Evolutionary conservation across 352 stramenopile species (phyloP).

Genomic region (Phytophthora pisi): DNA sequence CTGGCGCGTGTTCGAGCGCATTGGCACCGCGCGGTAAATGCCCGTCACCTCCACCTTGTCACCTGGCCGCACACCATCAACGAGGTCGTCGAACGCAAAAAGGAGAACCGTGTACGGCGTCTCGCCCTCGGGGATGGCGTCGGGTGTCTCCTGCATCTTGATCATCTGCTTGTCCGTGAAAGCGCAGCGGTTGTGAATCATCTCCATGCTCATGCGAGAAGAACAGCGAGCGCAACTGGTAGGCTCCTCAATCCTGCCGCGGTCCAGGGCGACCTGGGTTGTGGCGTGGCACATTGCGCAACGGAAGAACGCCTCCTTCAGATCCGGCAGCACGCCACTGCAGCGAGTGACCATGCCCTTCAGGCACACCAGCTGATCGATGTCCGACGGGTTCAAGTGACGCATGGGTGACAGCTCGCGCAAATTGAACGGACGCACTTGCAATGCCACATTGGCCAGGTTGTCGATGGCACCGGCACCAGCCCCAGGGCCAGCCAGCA

Average conservation of each 20-base stretch:
- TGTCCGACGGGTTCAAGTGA: conserved; percentile 96
- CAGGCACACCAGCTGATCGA: conserved; percentile 97
- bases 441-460: conserved; percentile 64
- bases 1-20: conserved; percentile 93
- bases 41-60: conserved; percentile 97
- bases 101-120: conserved; percentile 98
- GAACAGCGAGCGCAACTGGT: conserved; percentile 89
- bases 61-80: conserved; percentile 96
- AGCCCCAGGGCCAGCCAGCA: conserved; percentile 39
- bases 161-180: conserved; percentile 99
- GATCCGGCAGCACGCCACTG: conserved; percentile 97
- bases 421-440: conserved; percentile 98
- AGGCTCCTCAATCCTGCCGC: conserved; percentile 96
- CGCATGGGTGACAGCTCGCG: conserved; percentile 94
- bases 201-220: conserved; percentile 92
- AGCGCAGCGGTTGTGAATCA: conserved; percentile 97
- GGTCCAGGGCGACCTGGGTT: conserved; percentile 93
- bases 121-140: conserved; percentile 98
- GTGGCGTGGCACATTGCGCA: conserved; percentile 94
- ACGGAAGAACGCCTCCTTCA: conserved; percentile 98
- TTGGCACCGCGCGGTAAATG: conserved; percentile 96
- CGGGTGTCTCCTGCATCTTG: conserved; percentile 97
- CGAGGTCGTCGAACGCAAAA: conserved; percentile 98
- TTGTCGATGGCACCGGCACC: conserved; percentile 54
- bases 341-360: conserved; percentile 98